Evolutionary conservation across 768 basidiomycete species (phyloP).

Genomic region (Filobasidium wieringae): DNA sequence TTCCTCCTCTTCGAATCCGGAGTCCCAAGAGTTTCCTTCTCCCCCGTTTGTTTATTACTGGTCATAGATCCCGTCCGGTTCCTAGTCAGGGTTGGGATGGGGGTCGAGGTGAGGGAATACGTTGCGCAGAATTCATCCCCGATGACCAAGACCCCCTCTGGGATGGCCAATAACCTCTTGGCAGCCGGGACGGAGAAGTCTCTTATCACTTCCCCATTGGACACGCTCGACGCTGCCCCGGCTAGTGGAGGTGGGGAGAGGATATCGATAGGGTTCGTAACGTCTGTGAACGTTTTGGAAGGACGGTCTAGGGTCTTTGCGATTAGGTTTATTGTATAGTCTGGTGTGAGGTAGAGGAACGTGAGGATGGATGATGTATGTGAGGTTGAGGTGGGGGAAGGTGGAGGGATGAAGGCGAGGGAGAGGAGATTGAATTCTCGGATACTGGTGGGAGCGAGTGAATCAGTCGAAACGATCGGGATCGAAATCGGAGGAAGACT

Average conservation of each 20-base stretch:
- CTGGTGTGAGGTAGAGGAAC: slow-evolving; percentile 27
- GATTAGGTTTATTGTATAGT: slow-evolving; percentile 23
- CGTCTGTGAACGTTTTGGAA: slow-evolving; percentile 23
- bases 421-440: slow-evolving; percentile 35
- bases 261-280: slow-evolving; percentile 21
- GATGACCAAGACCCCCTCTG: slow-evolving; percentile 23
- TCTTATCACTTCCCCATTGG: background rate
- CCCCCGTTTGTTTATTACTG: no score
- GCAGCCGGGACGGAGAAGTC: slow-evolving; percentile 34
- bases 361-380: slow-evolving; percentile 23
- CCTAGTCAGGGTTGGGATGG: no score
- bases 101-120: slow-evolving; percentile 20
- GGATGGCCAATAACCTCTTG: slow-evolving; percentile 22
- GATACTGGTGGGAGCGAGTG: slow-evolving; percentile 20
- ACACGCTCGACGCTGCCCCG: slow-evolving; percentile 19
- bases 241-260: slow-evolving; percentile 15
- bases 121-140: slow-evolving; percentile 34
- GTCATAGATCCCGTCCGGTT: no score
- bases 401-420: slow-evolving; percentile 22
- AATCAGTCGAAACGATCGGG: slow-evolving; percentile 20
- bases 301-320: slow-evolving; percentile 17
- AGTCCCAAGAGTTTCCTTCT: no score
- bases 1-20: slow-evolving; percentile 30
- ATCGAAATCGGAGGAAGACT: slow-evolving; percentile 2
- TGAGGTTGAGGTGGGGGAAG: slow-evolving; percentile 16